Conservation (phyloP, 345 rosid genomes). For the Pseudoturritis turrita region DNA sequence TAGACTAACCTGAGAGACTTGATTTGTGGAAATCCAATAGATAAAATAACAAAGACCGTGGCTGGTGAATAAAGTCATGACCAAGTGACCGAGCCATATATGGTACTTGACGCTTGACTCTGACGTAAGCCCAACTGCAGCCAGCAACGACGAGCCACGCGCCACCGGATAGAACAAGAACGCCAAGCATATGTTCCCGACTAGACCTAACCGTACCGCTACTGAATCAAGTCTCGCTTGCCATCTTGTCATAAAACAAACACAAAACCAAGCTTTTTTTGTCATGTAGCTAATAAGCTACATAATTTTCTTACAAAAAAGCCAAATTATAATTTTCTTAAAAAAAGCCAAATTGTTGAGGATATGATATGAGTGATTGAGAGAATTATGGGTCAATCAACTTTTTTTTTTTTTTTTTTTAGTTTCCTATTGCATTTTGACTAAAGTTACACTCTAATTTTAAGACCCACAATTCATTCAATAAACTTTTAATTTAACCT, state of each 20-base stretch:
- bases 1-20: constrained; percentile 38
- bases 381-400: background rate
- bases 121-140: constrained; percentile 58
- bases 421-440: background rate
- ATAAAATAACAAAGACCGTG: constrained; percentile 54
- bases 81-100: constrained; percentile 68
- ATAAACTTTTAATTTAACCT: background rate
- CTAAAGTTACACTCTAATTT: background rate
- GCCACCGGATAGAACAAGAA: constrained; percentile 73
- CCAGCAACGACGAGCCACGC: constrained; percentile 65
- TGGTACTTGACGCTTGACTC: constrained; percentile 76
- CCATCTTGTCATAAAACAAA: constrained; percentile 33
- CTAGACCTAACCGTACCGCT: constrained; percentile 38
- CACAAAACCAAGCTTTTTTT: background rate
- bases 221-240: constrained; percentile 30
- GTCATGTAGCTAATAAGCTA: background rate
- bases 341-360: background rate
- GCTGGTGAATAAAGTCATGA: constrained; percentile 48
- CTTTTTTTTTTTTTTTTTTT: background rate
- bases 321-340: background rate
- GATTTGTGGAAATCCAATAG: constrained; percentile 32
- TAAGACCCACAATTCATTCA: background rate
- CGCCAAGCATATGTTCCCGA: constrained; percentile 50
- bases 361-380: constrained; percentile 16
- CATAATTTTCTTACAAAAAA: background rate